Conservation (phyloP, 2,329 filamentous ascomycete genomes). For the Orbilia brochopaga region DNA sequence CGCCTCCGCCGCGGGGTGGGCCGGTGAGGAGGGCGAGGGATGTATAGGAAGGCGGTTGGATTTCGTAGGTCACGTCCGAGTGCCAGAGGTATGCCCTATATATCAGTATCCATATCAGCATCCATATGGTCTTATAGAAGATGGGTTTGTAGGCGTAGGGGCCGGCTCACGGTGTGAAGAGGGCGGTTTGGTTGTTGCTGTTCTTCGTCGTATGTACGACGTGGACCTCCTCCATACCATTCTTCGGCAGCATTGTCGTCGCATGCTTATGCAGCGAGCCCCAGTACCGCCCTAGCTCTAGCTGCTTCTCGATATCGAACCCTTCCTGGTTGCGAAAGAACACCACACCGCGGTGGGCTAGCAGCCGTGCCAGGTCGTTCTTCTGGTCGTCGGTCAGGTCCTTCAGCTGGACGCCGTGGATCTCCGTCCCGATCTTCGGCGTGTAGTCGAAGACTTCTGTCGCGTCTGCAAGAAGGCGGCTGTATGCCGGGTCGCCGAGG, state of each 20-base stretch:
- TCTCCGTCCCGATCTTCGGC: conserved; percentile 65
- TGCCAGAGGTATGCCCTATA: conserved; percentile 49
- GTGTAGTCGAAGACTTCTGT: conserved; percentile 66
- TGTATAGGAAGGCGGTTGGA: conserved; percentile 66
- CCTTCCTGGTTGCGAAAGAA: conserved; percentile 66
- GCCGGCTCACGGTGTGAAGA: conserved; percentile 62
- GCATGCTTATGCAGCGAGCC: conserved; percentile 65
- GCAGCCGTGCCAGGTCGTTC: conserved; percentile 64
- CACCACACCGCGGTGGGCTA: conserved; percentile 65
- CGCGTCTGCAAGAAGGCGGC: conserved; percentile 63
- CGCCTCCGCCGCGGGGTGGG: conserved; percentile 64
- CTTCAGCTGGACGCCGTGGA: conserved; percentile 63
- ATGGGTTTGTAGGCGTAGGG: too few species aligned
- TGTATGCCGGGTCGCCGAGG: conserved; percentile 64
- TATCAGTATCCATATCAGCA: neutral
- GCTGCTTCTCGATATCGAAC: conserved; percentile 64
- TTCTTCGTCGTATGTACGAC: conserved; percentile 65
- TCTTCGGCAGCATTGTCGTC: conserved; percentile 63
- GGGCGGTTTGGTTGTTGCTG: conserved; percentile 63
- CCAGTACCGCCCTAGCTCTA: conserved; percentile 63
- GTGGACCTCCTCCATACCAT: conserved; percentile 65
- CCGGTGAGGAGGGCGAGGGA: conserved; percentile 64
- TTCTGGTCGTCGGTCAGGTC: conserved; percentile 63
- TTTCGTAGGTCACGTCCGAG: conserved; percentile 64
- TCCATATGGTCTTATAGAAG: too few species aligned